phyloP scores from a whole-genome alignment of 2,329 filamentous ascomycete species.

The Fusarium tuaranense region DNA sequence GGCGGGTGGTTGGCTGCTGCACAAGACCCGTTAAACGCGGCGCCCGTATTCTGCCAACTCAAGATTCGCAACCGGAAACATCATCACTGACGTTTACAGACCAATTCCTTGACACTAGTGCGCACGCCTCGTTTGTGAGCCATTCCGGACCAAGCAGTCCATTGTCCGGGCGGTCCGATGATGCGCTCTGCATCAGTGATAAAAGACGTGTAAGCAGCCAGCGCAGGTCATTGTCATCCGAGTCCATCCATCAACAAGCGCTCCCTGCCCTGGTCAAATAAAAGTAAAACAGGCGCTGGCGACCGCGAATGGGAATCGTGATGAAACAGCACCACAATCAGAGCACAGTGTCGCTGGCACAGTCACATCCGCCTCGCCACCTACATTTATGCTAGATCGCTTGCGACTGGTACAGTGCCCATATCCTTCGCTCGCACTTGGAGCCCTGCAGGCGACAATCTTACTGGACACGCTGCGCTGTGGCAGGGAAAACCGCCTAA shows the following conservation, averaged over 20 bases:
- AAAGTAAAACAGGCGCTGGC: neutral
- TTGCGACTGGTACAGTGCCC: slow-evolving; percentile 7
- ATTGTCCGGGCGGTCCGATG: neutral
- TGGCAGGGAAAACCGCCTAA: slow-evolving; percentile 14
- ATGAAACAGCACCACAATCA: slow-evolving; percentile 12
- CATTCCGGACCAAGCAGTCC: slow-evolving; percentile 13
- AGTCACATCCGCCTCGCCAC: slow-evolving; percentile 8
- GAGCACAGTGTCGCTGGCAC: slow-evolving; percentile 23
- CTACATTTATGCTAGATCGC: neutral
- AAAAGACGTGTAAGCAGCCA: neutral
- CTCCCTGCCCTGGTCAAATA: slow-evolving; percentile 1
- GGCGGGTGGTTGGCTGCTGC: neutral
- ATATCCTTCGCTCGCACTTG: neutral
- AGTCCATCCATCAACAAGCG: neutral
- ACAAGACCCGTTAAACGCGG: slow-evolving; percentile 18
- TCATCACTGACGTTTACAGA: slow-evolving; percentile 32
- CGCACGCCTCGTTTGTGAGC: slow-evolving; percentile 9
- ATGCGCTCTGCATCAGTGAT: neutral
- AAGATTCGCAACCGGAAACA: slow-evolving; percentile 25
- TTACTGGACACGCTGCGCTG: slow-evolving; percentile 11
- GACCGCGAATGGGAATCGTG: slow-evolving; percentile 7
- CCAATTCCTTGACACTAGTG: slow-evolving; percentile 9
- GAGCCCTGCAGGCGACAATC: neutral
- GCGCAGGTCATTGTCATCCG: neutral
- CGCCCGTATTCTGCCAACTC: slow-evolving; percentile 2